phyloP scores from a whole-genome alignment of 208 protist genomes.

The Tritrichomonas foetus region DNA sequence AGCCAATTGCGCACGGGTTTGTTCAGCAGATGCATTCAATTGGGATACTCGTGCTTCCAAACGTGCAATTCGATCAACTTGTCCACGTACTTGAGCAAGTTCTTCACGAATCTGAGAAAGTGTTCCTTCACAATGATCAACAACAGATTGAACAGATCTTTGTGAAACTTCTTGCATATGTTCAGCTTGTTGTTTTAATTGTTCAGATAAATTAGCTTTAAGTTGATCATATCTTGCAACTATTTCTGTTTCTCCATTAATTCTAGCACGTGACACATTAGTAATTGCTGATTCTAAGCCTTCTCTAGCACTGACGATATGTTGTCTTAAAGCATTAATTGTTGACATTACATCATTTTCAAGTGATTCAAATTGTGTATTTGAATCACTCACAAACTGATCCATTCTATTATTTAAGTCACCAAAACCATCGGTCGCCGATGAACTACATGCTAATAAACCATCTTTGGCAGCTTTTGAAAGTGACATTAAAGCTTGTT shows the following conservation, averaged over 20 bases:
- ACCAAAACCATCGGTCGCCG: background rate
- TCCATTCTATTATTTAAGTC: background rate
- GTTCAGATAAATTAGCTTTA: background rate
- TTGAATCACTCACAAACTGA: background rate
- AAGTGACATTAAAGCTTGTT: background rate
- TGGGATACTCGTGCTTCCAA: background rate
- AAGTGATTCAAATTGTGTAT: background rate
- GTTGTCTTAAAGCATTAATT: background rate
- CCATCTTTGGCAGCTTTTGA: conserved; percentile 19
- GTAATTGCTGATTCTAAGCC: background rate
- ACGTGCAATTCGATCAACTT: background rate
- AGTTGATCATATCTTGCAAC: conserved; percentile 23
- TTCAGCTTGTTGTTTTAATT: background rate
- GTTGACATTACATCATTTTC: conserved; percentile 15
- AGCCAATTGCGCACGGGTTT: background rate
- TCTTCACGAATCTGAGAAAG: background rate
- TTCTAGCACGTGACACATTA: background rate
- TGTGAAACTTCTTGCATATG: background rate
- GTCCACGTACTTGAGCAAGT: background rate
- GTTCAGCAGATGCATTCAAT: background rate
- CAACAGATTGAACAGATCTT: background rate
- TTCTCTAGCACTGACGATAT: background rate
- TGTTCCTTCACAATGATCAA: background rate
- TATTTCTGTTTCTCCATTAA: conserved; percentile 17
- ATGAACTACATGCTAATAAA: background rate